These are phyloP conservation scores for Ophiobolus disseminans DNA, from an alignment of 2,329 filamentous ascomycete species.

Conservation along the genomic window DNA sequence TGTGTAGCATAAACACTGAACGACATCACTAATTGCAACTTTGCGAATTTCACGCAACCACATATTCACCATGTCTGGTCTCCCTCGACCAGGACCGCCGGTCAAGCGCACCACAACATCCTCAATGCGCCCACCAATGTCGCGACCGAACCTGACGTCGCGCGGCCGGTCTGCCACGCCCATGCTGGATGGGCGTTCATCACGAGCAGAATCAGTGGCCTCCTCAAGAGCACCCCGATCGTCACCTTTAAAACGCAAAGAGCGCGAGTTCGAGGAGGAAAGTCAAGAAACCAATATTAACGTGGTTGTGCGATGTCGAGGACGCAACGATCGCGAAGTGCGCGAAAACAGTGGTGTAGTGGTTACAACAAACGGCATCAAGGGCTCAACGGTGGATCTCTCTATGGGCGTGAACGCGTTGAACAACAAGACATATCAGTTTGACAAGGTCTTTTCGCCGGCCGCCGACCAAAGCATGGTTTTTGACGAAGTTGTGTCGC, in stretches of 20 bases:
- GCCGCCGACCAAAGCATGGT: constrained; percentile 93
- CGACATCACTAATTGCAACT: constrained; percentile 22
- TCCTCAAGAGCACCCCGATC: constrained; percentile 58
- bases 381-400: constrained; percentile 81
- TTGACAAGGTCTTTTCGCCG: constrained; percentile 95
- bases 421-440: constrained; percentile 95
- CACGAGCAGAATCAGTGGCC: constrained; percentile 73
- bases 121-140: constrained; percentile 62
- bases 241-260: constrained; percentile 77
- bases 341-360: constrained; percentile 95
- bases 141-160: constrained; percentile 55
- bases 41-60: constrained; percentile 23
- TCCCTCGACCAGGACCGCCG: constrained; percentile 59
- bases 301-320: constrained; percentile 92
- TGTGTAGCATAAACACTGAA: constrained; percentile 5
- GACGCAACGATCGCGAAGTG: constrained; percentile 90
- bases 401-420: constrained; percentile 92
- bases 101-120: constrained; percentile 55
- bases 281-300: constrained; percentile 94
- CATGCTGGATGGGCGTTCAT: constrained; percentile 61
- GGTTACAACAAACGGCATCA: constrained; percentile 84
- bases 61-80: constrained; percentile 58
- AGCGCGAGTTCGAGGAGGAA: constrained; percentile 79
- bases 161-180: constrained; percentile 60
- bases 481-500: constrained; percentile 93